Evolutionary conservation across 2,329 filamentous ascomycete species (phyloP).

Genomic region (Cladosporium phlei): DNA sequence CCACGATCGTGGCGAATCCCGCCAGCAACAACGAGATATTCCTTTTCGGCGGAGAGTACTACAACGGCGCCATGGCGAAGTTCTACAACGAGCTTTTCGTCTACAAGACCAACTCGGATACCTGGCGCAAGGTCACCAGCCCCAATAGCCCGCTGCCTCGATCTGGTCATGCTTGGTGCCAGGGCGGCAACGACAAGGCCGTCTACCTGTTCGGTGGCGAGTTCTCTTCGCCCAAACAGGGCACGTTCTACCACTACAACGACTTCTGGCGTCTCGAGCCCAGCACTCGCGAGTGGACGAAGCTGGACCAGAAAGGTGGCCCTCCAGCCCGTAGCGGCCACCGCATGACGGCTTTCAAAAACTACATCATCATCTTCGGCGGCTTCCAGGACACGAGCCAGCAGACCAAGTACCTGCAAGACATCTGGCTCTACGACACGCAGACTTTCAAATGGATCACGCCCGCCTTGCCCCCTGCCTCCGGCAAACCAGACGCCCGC

Average conservation of each 20-base stretch:
- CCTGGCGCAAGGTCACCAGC: constrained; percentile 85
- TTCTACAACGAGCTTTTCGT: constrained; percentile 66
- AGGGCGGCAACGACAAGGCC: constrained; percentile 76
- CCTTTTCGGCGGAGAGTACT: constrained; percentile 92
- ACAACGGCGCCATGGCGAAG: constrained; percentile 78
- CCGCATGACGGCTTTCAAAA: constrained; percentile 94
- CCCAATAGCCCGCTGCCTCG: constrained; percentile 88
- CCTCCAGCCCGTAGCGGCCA: constrained; percentile 75
- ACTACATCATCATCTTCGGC: constrained; percentile 92
- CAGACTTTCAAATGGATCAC: constrained; percentile 78
- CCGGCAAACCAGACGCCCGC: constrained; percentile 78
- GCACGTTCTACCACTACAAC: constrained; percentile 98
- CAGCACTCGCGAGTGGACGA: constrained; percentile 78
- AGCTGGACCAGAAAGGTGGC: constrained; percentile 76
- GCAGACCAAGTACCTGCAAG: constrained; percentile 86
- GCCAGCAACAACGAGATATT: constrained; percentile 82
- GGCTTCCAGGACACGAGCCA: constrained; percentile 97
- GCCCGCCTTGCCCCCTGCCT: constrained; percentile 66
- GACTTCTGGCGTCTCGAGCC: constrained; percentile 96
- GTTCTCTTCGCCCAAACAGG: constrained; percentile 94
- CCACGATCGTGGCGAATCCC: constrained; percentile 79
- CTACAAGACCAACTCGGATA: constrained; percentile 74
- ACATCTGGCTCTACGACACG: constrained; percentile 95
- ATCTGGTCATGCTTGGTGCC: constrained; percentile 91
- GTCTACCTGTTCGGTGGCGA: constrained; percentile 95